A percentile compares a stretch with the other conserved stretches of the same genome.
Evolutionary conservation across 2,329 filamentous ascomycete genomes (phyloP).

Genomic region (Botrytis squamosa): DNA sequence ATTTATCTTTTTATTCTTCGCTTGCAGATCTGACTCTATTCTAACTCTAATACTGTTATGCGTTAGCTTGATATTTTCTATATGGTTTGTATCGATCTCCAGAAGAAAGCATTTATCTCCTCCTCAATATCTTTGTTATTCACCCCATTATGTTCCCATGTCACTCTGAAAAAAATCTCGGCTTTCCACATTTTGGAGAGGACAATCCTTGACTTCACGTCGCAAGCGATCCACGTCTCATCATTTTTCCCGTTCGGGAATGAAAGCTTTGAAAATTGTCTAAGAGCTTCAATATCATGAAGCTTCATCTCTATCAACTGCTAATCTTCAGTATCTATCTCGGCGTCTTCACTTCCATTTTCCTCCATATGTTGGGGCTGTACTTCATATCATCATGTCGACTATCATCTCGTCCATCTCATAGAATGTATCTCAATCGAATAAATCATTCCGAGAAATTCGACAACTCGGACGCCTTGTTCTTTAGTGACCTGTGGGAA

Average conservation of each 20-base stretch:
- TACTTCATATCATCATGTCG: not conserved
- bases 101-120: not conserved
- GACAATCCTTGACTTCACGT: not conserved
- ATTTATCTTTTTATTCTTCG: not conserved
- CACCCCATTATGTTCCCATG: not conserved
- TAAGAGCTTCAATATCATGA: not conserved
- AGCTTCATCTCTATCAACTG: not conserved
- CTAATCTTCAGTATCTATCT: not conserved
- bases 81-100: not conserved
- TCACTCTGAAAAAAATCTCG: not conserved
- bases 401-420: not conserved
- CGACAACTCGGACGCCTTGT: not conserved
- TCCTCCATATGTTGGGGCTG: too few relatives aligned
- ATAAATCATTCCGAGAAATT: not conserved
- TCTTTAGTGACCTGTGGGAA: not conserved
- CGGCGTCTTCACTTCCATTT: not conserved
- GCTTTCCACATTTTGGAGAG: not conserved
- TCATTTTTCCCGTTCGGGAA: not conserved
- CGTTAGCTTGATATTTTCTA: not conserved
- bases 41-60: not conserved
- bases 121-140: not conserved
- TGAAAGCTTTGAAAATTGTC: not conserved
- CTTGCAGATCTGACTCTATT: not conserved
- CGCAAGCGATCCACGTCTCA: not conserved
- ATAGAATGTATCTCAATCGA: not conserved